Evolutionary conservation across 768 basidiomycete species (phyloP).

Genomic region (Lactifluus rugatus): DNA sequence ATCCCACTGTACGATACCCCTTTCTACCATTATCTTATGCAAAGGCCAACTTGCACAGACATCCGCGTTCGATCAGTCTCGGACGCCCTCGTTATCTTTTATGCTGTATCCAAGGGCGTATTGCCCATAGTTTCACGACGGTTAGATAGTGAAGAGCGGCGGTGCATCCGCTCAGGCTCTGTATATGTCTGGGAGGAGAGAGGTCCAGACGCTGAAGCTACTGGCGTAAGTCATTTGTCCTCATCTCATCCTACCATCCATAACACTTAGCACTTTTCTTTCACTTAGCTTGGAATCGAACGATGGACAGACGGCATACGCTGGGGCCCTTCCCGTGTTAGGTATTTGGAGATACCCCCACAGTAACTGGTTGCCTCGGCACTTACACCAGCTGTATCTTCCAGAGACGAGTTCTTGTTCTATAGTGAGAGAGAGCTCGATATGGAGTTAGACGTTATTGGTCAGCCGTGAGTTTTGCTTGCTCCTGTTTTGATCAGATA

Average conservation of each 20-base stretch:
- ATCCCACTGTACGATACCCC: constrained; percentile 1
- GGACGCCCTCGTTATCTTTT: constrained; percentile 69
- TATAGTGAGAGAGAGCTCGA: constrained; percentile 57
- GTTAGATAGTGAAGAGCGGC: constrained; percentile 66
- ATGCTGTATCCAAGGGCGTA: constrained; percentile 48
- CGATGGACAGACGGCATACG: constrained; percentile 65
- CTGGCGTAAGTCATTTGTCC: constrained; percentile 39
- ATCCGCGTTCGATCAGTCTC: constrained; percentile 53
- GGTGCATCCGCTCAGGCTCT: constrained; percentile 57
- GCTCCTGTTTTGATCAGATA: background rate
- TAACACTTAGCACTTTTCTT: background rate
- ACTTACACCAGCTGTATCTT: background rate
- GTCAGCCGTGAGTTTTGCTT: constrained; percentile 14
- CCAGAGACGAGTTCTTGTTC: constrained; percentile 58
- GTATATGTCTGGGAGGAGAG: constrained; percentile 84
- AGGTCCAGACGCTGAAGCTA: constrained; percentile 53
- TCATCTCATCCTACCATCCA: background rate
- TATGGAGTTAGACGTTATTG: constrained; percentile 21
- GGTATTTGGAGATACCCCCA: constrained; percentile 32
- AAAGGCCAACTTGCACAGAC: constrained; percentile 56
- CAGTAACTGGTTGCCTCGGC: background rate
- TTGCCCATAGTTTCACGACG: constrained; percentile 63
- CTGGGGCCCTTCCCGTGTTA: constrained; percentile 76
- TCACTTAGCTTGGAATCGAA: constrained; percentile 56
- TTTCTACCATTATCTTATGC: constrained; percentile 31